These are phyloP conservation scores for Dendrobium chrysotoxum DNA, from an alignment of 106 monocot genomes.

Conservation along the genomic window DNA sequence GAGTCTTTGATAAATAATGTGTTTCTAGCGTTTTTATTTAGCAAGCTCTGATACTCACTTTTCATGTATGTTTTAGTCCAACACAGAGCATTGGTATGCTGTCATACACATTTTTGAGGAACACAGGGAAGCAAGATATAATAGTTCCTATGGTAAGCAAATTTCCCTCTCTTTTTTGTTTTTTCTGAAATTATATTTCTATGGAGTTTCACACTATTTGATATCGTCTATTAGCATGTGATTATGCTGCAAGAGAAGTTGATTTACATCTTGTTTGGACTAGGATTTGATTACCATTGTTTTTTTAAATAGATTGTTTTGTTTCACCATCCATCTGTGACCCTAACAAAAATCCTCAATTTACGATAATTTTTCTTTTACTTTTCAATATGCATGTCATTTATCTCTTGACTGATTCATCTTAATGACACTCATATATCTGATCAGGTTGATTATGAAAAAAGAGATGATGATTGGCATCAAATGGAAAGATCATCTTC, in stretches of 20 bases:
- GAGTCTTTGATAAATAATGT: not conserved
- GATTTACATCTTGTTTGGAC: not conserved
- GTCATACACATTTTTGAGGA: constrained; percentile 76
- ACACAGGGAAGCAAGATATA: constrained; percentile 81
- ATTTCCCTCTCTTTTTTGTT: not conserved
- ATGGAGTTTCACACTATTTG: not conserved
- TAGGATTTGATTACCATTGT: not conserved
- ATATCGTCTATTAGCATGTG: not conserved
- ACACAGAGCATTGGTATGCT: constrained; percentile 84
- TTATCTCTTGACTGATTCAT: not conserved
- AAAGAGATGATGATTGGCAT: constrained; percentile 40
- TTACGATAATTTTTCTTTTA: not conserved
- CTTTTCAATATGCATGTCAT: not conserved
- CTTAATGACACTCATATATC: not conserved
- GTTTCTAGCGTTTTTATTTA: not conserved
- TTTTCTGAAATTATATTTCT: not conserved
- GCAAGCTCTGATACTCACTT: not conserved
- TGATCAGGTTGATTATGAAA: constrained; percentile 68
- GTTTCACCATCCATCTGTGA: too few relatives aligned
- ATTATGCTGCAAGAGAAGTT: not conserved
- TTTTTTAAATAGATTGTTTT: not conserved
- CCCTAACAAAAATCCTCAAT: not conserved
- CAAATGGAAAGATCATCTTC: constrained; percentile 32
- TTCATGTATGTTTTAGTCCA: constrained; percentile 18
- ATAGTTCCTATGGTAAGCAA: constrained; percentile 83